A percentile compares a stretch with the other conserved stretches of the same genome.
Evolutionary conservation across 2,329 filamentous ascomycete species (phyloP).

Genomic region (Berkeleyomyces basicola): DNA sequence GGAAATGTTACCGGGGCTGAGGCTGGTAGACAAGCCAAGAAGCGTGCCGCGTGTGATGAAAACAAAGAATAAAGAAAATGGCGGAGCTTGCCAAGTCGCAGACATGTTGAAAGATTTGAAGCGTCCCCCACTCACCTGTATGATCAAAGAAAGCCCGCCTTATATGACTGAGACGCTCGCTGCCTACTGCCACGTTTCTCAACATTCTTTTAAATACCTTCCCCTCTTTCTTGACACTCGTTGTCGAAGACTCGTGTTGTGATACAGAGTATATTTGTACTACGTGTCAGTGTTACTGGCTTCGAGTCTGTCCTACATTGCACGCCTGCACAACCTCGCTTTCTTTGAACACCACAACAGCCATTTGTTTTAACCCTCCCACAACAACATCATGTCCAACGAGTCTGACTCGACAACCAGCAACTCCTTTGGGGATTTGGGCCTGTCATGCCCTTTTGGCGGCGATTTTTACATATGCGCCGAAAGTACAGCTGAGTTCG

Average conservation of each 20-base stretch:
- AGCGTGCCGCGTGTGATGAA: background rate
- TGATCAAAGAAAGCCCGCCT: background rate
- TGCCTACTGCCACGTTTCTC: background rate
- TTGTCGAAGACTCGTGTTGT: background rate
- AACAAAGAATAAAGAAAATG: background rate
- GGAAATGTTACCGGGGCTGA: background rate
- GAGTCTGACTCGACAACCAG: background rate
- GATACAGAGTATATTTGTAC: background rate
- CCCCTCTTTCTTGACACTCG: background rate
- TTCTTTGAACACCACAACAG: background rate
- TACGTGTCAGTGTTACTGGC: background rate
- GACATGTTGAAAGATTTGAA: background rate
- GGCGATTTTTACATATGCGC: conserved; percentile 24
- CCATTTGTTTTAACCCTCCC: background rate
- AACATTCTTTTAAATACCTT: background rate
- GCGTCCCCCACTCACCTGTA: background rate
- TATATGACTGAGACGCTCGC: background rate
- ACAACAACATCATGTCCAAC: background rate
- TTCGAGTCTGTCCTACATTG: background rate
- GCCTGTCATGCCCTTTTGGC: conserved; percentile 20
- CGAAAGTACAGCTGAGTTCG: conserved; percentile 20
- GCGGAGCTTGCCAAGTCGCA: background rate
- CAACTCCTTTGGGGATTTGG: conserved; percentile 15
- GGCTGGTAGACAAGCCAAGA: background rate
- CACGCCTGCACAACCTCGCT: background rate